Evolutionary conservation across 805 yeast genomes (phyloP).

Genomic region (Zygosaccharomyces rouxii): DNA sequence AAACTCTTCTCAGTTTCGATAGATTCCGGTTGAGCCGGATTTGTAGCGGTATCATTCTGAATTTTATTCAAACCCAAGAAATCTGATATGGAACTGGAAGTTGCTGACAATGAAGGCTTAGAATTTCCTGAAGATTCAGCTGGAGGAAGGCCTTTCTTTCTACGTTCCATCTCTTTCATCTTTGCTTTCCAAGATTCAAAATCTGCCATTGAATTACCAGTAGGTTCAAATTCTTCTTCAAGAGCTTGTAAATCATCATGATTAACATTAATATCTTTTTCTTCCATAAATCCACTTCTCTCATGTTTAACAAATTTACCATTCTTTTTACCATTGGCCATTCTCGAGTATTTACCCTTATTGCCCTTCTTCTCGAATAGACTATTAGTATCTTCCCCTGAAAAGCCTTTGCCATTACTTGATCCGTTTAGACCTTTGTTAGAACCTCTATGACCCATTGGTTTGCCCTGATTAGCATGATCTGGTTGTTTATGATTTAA

Average conservation of each 20-base stretch:
- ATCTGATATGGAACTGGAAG: conserved; percentile 32
- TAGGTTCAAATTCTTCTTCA: conserved; percentile 32
- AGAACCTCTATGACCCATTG: conserved; percentile 15
- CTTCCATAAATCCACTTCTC: conserved; percentile 17
- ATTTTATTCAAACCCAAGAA: conserved; percentile 24
- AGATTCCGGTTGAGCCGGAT: not conserved
- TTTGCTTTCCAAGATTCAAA: conserved; percentile 41
- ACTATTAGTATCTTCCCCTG: conserved; percentile 9
- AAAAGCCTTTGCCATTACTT: conserved; percentile 12
- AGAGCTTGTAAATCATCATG: conserved; percentile 34
- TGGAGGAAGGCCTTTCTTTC: conserved; percentile 30
- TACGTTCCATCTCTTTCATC: conserved; percentile 37
- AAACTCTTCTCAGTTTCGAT: not conserved
- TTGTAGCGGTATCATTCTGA: conserved; percentile 4
- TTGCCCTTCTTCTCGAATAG: conserved; percentile 20
- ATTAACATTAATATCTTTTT: conserved; percentile 27
- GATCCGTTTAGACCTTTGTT: conserved; percentile 13
- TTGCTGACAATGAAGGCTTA: conserved; percentile 12
- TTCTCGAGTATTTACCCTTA: conserved; percentile 15
- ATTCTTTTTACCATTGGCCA: conserved; percentile 13
- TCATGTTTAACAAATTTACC: conserved; percentile 16
- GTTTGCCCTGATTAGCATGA: conserved; percentile 14
- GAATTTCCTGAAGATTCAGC: conserved; percentile 2
- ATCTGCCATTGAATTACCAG: conserved; percentile 38
- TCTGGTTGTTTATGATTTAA: conserved; percentile 31